A percentile compares a stretch with the other conserved stretches of the same genome.
Evolutionary conservation across 1,139 yeast genomes (phyloP).

Genomic region (Sugiyamaella japonica): DNA sequence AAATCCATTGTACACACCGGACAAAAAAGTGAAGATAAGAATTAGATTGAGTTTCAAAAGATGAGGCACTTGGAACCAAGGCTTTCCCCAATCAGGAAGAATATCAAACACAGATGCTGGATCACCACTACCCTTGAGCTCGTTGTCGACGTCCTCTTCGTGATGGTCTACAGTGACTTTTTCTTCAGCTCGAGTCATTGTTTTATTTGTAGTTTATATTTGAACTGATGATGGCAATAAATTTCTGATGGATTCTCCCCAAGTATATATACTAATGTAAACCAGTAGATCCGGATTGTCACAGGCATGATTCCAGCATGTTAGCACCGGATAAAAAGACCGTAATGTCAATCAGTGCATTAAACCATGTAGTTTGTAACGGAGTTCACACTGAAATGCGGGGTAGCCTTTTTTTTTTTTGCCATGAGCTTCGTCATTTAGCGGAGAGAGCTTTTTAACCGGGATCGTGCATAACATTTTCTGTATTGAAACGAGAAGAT

Average conservation of each 20-base stretch:
- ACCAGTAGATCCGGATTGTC: neutral
- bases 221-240: neutral
- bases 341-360: neutral
- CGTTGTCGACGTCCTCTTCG: neutral
- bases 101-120: conserved; percentile 21
- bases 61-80: conserved; percentile 44
- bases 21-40: conserved; percentile 45
- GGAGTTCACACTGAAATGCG: neutral
- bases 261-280: neutral
- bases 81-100: conserved; percentile 37
- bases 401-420: neutral
- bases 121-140: conserved; percentile 5
- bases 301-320: neutral
- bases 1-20: conserved; percentile 53
- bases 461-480: neutral
- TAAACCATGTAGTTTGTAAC: neutral
- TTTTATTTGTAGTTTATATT: neutral
- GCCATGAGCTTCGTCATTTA: neutral
- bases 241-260: conserved; percentile 9
- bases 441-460: neutral
- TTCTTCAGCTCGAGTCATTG: conserved; percentile 10
- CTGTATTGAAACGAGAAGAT: neutral
- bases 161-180: conserved; percentile 8
- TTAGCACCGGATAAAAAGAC: conserved; percentile 1
- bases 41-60: conserved; percentile 43